These are phyloP conservation scores for Vicia sativa DNA, from an alignment of 306 rosid genomes.

Conservation along the genomic window DNA sequence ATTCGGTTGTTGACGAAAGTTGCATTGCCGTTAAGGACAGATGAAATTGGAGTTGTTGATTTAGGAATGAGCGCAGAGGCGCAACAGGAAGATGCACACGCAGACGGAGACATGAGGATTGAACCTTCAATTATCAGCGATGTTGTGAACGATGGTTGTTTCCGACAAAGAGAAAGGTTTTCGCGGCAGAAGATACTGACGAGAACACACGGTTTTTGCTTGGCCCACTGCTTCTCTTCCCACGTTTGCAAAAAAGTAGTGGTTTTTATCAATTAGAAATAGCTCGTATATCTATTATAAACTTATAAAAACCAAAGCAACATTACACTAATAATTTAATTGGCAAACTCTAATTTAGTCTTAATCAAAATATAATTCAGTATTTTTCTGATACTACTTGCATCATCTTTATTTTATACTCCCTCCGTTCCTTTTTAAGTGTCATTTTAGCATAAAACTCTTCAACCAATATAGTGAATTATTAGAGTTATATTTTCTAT, in stretches of 20 bases:
- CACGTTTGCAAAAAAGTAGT: background rate
- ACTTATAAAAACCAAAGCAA: no score
- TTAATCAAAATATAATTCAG: no score
- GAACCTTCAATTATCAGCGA: background rate
- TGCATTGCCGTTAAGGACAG: conserved; percentile 31
- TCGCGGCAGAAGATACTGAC: background rate
- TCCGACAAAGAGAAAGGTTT: background rate
- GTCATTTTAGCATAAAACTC: no score
- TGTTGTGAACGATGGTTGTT: background rate
- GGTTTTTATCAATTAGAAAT: no score
- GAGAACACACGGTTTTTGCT: background rate
- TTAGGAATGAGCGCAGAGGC: conserved; percentile 37
- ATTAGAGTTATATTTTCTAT: no score
- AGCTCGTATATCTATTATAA: no score
- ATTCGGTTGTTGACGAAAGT: conserved; percentile 37
- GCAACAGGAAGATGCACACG: conserved; percentile 39
- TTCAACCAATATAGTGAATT: no score
- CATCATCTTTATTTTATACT: no score
- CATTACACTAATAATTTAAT: no score
- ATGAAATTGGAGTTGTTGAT: conserved; percentile 1
- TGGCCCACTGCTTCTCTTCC: background rate
- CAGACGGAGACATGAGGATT: conserved; percentile 49
- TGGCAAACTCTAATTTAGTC: no score
- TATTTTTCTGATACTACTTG: no score
- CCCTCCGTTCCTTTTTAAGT: no score